phyloP scores from a whole-genome alignment of 257 asterid species.

The Rauvolfia tetraphylla region DNA sequence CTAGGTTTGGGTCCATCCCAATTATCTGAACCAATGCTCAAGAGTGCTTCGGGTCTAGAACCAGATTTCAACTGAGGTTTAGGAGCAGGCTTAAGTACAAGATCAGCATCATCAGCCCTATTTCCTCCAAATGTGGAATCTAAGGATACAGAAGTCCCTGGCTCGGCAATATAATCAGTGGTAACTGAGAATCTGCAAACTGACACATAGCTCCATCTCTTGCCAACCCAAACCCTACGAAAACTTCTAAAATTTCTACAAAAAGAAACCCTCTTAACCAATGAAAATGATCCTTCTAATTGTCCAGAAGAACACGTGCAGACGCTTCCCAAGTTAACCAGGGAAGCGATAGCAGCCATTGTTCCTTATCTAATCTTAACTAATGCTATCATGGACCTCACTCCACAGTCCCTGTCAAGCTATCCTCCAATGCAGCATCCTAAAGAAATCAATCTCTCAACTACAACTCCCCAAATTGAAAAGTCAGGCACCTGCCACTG shows the following conservation, averaged over 20 bases:
- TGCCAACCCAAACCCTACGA: constrained; percentile 52
- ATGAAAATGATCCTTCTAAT: constrained; percentile 69
- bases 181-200: constrained; percentile 80
- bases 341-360: constrained; percentile 92
- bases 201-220: constrained; percentile 66
- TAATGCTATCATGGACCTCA: constrained; percentile 26
- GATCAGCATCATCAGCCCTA: constrained; percentile 45
- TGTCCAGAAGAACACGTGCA: constrained; percentile 61
- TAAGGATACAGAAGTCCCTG: constrained; percentile 65
- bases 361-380: constrained; percentile 25
- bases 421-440: constrained; percentile 19
- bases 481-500: constrained; percentile 19
- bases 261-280: constrained; percentile 54
- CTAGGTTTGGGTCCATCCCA: constrained; percentile 40
- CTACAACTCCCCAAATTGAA: constrained; percentile 10
- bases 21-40: constrained; percentile 24
- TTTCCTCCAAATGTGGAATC: constrained; percentile 62
- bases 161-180: constrained; percentile 72
- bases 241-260: constrained; percentile 44
- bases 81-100: constrained; percentile 76
- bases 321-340: constrained; percentile 80
- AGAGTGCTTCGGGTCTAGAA: constrained; percentile 44
- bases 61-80: constrained; percentile 67
- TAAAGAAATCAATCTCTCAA: constrained; percentile 6
- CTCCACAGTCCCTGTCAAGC: constrained; percentile 6